Evolutionary conservation across 768 basidiomycete species (phyloP), one percentile per base, ranked within the genome.

Genomic region (Suillus tomentosus): DNA sequence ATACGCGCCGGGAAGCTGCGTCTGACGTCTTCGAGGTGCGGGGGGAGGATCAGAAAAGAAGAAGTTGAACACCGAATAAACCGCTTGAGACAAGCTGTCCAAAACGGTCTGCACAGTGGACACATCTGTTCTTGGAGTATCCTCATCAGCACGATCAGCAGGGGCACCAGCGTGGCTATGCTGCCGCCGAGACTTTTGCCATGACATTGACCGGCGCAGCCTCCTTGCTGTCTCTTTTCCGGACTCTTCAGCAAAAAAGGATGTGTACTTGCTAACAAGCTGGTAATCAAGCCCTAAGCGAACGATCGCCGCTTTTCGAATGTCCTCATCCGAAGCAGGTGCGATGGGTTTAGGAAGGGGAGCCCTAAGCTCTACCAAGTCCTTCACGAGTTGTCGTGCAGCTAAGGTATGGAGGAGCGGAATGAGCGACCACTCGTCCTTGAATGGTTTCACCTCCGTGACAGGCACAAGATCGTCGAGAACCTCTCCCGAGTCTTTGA

Each of bases 331-430:
- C 1, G 76, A 71, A 56, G 57, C 66, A 19, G 60, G 65, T 8
- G 68, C 65, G 7, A 73, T 63, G 5, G 77, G 65, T 11, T 60
- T 65, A 5, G 78, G 79, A 27, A 80, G 73, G n/a, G 74, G 75
- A 22, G 74, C 24, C 24, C 63, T 68, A 5, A 65, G 62, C 31
- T 79, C 80, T 54, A 81, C 78, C 50, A 86, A 71, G 19, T 85
- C 85, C 67, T 80, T 80, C n/a, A 88, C 83, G 36, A 88, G 75
- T 15, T 76, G 74, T 63, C 82, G 81, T 2, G 86, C 87, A 6
- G 85, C 82, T 45, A 88, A 74, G 0, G 82, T 80, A 68, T 89
- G 88, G 34, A 89, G 70, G 17, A 83, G 73, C 62, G 67, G 78
- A 57, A 64, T 76, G 60, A 36, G 17, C 0, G 69, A 68, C 24